Percentiles rank a stretch among this genome's conserved stretches.
phyloP scores from a whole-genome alignment of 768 basidiomycete genomes.

The Xanthoconium stramineum region DNA sequence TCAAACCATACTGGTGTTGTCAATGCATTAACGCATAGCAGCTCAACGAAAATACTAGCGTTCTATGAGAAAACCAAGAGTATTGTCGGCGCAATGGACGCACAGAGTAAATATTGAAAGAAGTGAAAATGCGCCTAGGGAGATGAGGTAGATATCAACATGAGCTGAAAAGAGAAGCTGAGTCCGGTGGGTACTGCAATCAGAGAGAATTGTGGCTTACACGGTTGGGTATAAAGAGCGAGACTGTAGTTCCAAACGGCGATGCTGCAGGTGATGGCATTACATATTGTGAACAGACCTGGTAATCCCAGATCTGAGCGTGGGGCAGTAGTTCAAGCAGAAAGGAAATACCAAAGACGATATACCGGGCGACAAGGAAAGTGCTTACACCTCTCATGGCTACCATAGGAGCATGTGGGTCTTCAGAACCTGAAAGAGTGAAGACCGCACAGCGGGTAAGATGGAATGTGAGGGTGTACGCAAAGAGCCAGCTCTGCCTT shows the following conservation, averaged over 20 bases:
- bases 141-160: constrained; percentile 58
- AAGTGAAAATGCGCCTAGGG: constrained; percentile 58
- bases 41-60: constrained; percentile 54
- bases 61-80: neutral
- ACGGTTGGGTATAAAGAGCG: constrained; percentile 33
- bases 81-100: constrained; percentile 19
- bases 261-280: constrained; percentile 59
- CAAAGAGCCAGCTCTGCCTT: constrained; percentile 31
- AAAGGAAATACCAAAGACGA: constrained; percentile 50
- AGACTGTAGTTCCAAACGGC: constrained; percentile 70
- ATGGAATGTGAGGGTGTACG: constrained; percentile 4
- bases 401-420: constrained; percentile 29
- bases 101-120: constrained; percentile 58
- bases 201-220: constrained; percentile 34
- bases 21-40: constrained; percentile 47
- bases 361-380: constrained; percentile 52
- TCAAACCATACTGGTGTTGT: constrained; percentile 73
- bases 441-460: constrained; percentile 33
- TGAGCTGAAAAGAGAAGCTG: constrained; percentile 32
- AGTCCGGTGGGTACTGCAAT: constrained; percentile 3
- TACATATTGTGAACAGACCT: constrained; percentile 64
- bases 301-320: neutral
- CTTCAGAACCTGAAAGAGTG: constrained; percentile 11
- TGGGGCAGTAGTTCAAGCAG: neutral
- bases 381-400: constrained; percentile 39